Evolutionary conservation across 2,329 filamentous ascomycete genomes (phyloP).

Genomic region (Penicillium corylophilum): DNA sequence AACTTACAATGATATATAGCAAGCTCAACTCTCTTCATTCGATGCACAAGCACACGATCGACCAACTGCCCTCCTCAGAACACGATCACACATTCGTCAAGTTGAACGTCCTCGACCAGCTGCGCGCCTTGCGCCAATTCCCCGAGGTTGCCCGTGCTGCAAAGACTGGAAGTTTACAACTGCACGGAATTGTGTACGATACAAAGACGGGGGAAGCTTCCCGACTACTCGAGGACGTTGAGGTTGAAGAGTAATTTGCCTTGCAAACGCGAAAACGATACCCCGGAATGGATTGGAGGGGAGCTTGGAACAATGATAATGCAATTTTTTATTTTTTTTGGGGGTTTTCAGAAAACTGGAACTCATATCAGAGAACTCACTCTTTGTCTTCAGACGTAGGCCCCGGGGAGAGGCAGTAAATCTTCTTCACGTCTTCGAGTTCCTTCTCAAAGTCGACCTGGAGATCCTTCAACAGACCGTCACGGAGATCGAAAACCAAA

Average conservation of each 20-base stretch:
- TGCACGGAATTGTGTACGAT: conserved; percentile 22
- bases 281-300: not conserved
- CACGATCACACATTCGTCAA: conserved; percentile 19
- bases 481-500: conserved; percentile 70
- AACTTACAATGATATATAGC: conserved; percentile 1
- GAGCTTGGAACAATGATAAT: not conserved
- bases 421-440: conserved; percentile 41
- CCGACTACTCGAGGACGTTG: conserved; percentile 5
- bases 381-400: not conserved
- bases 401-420: conserved; percentile 12
- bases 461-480: conserved; percentile 66
- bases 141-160: conserved; percentile 14
- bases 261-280: not conserved
- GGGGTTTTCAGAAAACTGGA: not conserved
- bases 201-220: conserved; percentile 3
- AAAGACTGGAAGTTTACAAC: conserved; percentile 5
- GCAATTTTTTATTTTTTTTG: no score
- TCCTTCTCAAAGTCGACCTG: conserved; percentile 61
- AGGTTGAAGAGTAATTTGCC: not conserved
- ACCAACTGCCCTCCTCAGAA: conserved; percentile 7
- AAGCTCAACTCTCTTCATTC: conserved; percentile 16
- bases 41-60: conserved; percentile 6
- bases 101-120: conserved; percentile 22
- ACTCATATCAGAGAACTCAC: not conserved
- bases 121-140: conserved; percentile 14